Conservation (phyloP, 1,284 basidiomycete genomes). For the Apiotrichum sp. region DNA sequence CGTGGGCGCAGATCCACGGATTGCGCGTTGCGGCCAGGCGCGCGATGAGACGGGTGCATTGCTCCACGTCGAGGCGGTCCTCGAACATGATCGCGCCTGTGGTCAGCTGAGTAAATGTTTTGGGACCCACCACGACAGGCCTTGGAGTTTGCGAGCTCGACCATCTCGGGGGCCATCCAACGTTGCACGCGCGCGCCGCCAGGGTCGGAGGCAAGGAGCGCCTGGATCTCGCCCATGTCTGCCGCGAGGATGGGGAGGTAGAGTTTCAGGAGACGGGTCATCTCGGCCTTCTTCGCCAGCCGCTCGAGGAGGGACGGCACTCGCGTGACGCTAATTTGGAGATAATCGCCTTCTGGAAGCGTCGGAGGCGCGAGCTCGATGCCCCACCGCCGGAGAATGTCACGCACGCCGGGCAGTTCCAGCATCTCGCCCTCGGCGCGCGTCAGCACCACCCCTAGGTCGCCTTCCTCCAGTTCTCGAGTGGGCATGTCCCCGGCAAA, state of each 20-base stretch:
- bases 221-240: constrained; percentile 29
- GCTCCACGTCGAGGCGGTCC: constrained; percentile 61
- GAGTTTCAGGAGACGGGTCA: constrained; percentile 32
- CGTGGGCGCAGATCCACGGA: constrained; percentile 93
- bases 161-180: constrained; percentile 67
- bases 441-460: constrained; percentile 59
- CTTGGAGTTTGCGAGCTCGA: constrained; percentile 82
- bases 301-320: constrained; percentile 41
- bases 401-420: constrained; percentile 15
- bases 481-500: constrained; percentile 52
- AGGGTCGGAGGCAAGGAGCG: constrained; percentile 23
- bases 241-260: constrained; percentile 28
- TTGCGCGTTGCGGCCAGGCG: constrained; percentile 65
- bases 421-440: constrained; percentile 57
- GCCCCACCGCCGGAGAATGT: constrained; percentile 65
- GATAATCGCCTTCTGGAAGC: constrained; percentile 31
- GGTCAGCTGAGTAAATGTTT: constrained; percentile 1
- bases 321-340: constrained; percentile 37
- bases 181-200: constrained; percentile 56
- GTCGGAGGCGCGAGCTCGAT: constrained; percentile 51
- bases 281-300: constrained; percentile 29
- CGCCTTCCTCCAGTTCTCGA: constrained; percentile 29
- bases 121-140: constrained; percentile 70
- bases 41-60: constrained; percentile 63
- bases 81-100: constrained; percentile 96